phyloP scores from a whole-genome alignment of 2,329 filamentous ascomycete species.

The Neodidymelliopsis sp. region DNA sequence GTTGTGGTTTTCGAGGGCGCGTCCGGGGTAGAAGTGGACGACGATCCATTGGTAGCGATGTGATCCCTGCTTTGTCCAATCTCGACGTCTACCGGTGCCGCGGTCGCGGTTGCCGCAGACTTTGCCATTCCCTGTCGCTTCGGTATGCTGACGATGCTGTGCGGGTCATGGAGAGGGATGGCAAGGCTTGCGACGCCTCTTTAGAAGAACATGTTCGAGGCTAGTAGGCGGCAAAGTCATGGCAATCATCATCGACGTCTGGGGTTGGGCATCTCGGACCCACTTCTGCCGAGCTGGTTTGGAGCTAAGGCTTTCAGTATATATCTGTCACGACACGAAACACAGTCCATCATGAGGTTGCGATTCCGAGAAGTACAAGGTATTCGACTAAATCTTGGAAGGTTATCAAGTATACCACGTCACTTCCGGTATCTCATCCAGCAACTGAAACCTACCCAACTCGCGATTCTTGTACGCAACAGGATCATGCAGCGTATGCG shows the following conservation, averaged over 20 bases:
- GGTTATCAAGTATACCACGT: slow-evolving; percentile 69
- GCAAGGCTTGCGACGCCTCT: not conserved
- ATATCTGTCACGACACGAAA: too few species aligned
- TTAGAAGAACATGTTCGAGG: slow-evolving; percentile 1
- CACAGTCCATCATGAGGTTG: too few species aligned
- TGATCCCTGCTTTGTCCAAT: slow-evolving; percentile 7
- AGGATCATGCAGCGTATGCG: slow-evolving; percentile 71
- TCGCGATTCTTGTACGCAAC: slow-evolving; percentile 73
- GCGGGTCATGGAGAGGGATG: slow-evolving; percentile 3
- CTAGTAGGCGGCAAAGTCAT: slow-evolving; percentile 1
- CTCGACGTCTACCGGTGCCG: slow-evolving; percentile 12
- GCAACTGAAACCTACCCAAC: slow-evolving; percentile 63
- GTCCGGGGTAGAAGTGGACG: slow-evolving; percentile 4
- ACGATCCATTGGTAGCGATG: slow-evolving; percentile 10
- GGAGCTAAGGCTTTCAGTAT: too few species aligned
- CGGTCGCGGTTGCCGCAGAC: slow-evolving; percentile 6
- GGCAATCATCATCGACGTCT: slow-evolving; percentile 15
- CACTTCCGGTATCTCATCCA: slow-evolving; percentile 64
- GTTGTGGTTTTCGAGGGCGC: slow-evolving; percentile 9
- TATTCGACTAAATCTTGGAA: too few species aligned
- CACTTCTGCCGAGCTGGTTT: slow-evolving; percentile 10
- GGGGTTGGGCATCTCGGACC: slow-evolving; percentile 7
- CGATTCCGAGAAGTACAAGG: too few species aligned
- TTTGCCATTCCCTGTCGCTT: slow-evolving; percentile 2
- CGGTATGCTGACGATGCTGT: not conserved